These are phyloP conservation scores for Hymenoscyphus fructigenus DNA, from an alignment of 2,329 filamentous ascomycete species.

Conservation along the genomic window DNA sequence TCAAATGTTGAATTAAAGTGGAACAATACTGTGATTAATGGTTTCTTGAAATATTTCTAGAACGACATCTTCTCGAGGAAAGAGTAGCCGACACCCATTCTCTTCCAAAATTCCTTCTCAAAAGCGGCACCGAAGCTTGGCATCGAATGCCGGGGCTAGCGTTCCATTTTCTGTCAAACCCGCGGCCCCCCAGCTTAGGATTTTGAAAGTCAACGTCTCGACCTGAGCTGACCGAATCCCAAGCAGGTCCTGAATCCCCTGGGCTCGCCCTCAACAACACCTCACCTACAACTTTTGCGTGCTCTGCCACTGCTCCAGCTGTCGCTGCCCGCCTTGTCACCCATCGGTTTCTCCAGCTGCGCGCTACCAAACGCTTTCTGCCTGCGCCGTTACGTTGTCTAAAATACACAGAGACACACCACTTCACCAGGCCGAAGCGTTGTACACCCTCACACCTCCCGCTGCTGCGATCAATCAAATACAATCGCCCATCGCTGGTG, in stretches of 20 bases:
- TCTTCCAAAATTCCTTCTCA: background rate
- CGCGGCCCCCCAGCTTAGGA: background rate
- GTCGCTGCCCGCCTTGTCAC: background rate
- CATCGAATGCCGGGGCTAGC: background rate
- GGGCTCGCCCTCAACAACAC: background rate
- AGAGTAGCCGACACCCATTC: too few relatives aligned
- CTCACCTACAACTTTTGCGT: background rate
- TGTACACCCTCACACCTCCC: slow-evolving; percentile 1
- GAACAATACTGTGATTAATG: too few relatives aligned
- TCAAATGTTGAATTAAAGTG: too few relatives aligned
- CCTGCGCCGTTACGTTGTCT: background rate
- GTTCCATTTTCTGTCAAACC: background rate
- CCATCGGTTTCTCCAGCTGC: background rate
- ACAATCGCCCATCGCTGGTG: background rate
- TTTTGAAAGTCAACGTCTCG: slow-evolving; percentile 1
- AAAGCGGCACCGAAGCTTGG: background rate
- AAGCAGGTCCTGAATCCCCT: background rate
- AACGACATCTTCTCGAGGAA: too few relatives aligned
- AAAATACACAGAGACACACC: background rate
- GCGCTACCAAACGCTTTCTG: slow-evolving; percentile 1
- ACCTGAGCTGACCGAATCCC: background rate
- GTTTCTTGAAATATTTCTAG: too few relatives aligned
- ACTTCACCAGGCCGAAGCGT: slow-evolving; percentile 1
- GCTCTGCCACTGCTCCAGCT: background rate
- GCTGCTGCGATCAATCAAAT: slow-evolving; percentile 2